These are phyloP conservation scores for Pestalotiopsis sp. DNA, from an alignment of 2,329 filamentous ascomycete genomes.

Conservation along the genomic window DNA sequence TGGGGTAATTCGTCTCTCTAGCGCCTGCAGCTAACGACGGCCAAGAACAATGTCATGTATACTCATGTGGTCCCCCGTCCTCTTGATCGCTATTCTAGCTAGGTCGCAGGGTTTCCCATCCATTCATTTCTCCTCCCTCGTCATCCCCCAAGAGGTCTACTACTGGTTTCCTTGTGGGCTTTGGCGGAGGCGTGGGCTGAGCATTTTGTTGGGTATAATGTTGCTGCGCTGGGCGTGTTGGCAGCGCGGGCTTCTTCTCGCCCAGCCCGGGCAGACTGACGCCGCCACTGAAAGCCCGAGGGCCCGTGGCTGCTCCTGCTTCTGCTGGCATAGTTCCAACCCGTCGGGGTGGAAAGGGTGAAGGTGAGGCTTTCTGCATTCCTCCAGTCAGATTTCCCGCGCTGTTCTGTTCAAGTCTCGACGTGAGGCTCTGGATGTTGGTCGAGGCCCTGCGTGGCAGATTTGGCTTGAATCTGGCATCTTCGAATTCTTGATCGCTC, in stretches of 20 bases:
- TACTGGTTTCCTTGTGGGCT: constrained; percentile 30
- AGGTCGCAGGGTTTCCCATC: constrained; percentile 61
- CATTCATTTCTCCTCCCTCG: constrained; percentile 47
- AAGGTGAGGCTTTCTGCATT: constrained; percentile 25
- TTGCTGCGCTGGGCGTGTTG: constrained; percentile 28
- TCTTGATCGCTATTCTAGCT: constrained; percentile 1
- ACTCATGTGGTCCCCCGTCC: too few relatives aligned
- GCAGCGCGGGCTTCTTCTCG: constrained; percentile 32
- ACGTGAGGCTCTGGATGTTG: constrained; percentile 32
- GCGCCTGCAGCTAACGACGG: too few relatives aligned
- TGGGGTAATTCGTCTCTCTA: too few relatives aligned
- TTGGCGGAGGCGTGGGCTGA: constrained; percentile 24
- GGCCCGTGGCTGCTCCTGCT: not conserved
- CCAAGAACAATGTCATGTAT: too few relatives aligned
- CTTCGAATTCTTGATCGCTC: constrained; percentile 21
- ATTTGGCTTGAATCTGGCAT: constrained; percentile 26
- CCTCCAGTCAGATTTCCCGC: constrained; percentile 29
- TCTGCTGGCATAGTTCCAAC: constrained; percentile 5
- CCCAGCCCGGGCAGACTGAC: constrained; percentile 31
- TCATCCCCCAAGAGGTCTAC: constrained; percentile 53
- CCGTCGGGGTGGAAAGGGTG: constrained; percentile 14
- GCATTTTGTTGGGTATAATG: constrained; percentile 12
- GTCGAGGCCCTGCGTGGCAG: constrained; percentile 28
- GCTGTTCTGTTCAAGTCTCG: constrained; percentile 30
- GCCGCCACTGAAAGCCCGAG: constrained; percentile 18